phyloP scores from a whole-genome alignment of 371 early-diverging fungal species.

The Parasitella parasitica region DNA sequence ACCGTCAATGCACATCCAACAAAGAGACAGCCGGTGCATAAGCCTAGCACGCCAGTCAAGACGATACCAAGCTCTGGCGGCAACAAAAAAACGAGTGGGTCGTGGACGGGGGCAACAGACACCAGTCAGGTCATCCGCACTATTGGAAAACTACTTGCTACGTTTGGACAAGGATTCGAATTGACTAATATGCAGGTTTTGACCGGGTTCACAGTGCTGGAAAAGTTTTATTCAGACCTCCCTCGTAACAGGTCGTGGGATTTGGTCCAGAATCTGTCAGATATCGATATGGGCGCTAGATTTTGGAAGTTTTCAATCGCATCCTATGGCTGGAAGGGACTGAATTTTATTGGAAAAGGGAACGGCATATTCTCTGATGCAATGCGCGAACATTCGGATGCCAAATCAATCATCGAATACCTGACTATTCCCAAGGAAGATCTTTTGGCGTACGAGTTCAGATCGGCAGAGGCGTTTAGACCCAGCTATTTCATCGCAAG shows the following conservation, averaged over 20 bases:
- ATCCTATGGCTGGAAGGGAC: constrained; percentile 81
- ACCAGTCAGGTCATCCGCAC: constrained; percentile 59
- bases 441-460: constrained; percentile 76
- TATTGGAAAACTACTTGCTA: constrained; percentile 53
- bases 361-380: constrained; percentile 71
- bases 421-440: constrained; percentile 69
- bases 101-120: constrained; percentile 39
- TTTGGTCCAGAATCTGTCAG: constrained; percentile 43
- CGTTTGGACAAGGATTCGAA: constrained; percentile 83
- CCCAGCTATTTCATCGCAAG: constrained; percentile 81
- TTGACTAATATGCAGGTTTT: constrained; percentile 74
- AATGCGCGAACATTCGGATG: constrained; percentile 70
- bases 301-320: constrained; percentile 68
- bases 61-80: background rate
- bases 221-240: constrained; percentile 56
- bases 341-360: constrained; percentile 78
- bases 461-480: constrained; percentile 68
- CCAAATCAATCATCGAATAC: constrained; percentile 68
- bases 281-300: constrained; percentile 58
- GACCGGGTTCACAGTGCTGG: constrained; percentile 66
- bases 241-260: constrained; percentile 48
- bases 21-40: background rate
- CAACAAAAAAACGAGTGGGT: background rate
- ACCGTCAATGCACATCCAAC: background rate
- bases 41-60: background rate